Evolutionary conservation across 176 grass and related monocot species (phyloP).

Genomic region (Oryza nivara): DNA sequence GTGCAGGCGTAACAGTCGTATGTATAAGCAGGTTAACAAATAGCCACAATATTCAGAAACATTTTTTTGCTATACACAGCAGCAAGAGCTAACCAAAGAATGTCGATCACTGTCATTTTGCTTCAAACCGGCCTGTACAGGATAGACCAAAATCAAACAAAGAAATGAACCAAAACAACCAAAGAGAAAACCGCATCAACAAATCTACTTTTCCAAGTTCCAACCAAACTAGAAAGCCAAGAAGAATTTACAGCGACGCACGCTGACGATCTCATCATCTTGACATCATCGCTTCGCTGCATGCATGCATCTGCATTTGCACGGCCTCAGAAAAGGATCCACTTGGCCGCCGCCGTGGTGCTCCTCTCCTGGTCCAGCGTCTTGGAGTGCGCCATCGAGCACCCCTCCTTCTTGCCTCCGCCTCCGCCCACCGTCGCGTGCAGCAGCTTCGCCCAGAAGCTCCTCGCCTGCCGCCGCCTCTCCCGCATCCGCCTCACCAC

Average conservation of each 20-base stretch:
- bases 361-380: slow-evolving; percentile 54
- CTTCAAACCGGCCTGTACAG: slow-evolving; percentile 17
- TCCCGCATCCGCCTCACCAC: slow-evolving; percentile 32
- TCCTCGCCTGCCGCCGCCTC: slow-evolving; percentile 26
- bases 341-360: slow-evolving; percentile 50
- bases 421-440: slow-evolving; percentile 39
- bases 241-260: not conserved
- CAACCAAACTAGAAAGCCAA: not conserved
- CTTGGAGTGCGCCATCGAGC: slow-evolving; percentile 55
- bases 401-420: slow-evolving; percentile 38
- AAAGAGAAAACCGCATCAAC: not conserved
- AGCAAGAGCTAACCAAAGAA: not conserved
- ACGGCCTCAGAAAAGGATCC: slow-evolving; percentile 52
- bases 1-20: not conserved
- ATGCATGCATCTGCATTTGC: not conserved
- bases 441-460: slow-evolving; percentile 79
- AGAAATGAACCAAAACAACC: slow-evolving; percentile 9
- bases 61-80: not conserved
- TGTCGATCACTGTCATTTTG: not conserved
- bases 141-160: not conserved
- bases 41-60: not conserved
- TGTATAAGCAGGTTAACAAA: not conserved
- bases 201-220: not conserved
- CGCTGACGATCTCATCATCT: slow-evolving; percentile 9
- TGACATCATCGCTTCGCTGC: not conserved